Base-by-base conservation (phyloP, 2,329 filamentous ascomycete genomes). In the Colletotrichum somersetense region DNA sequence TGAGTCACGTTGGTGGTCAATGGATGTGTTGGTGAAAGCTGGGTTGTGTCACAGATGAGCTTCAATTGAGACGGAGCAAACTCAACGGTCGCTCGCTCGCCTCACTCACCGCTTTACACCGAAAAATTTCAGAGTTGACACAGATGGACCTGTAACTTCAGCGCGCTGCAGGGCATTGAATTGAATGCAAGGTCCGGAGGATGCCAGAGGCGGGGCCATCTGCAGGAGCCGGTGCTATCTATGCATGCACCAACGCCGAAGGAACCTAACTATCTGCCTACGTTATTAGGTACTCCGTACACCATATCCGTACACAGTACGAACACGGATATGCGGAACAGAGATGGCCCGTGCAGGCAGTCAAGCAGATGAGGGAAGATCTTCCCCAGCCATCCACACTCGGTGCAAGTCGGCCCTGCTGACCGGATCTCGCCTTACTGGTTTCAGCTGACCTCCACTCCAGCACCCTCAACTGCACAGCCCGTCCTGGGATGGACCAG, bases 351-450 rank as follows among this genome's bases (percentile, higher is more conserved):
- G 69, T 73, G 71, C 62, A 71, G 71, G 67, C 44, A 73, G 61
- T 53, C 42, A 55, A 52, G 58, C 59, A 57, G 11, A 46, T 55
- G 57, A 56, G 59, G 53, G 59, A 64, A 69, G 53, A 72, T 72
- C 59, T 69, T 72, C 70, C 71, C 66, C 59, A 50, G 48, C 62
- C 71, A 73, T 71, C 71, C 71, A 73, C 57, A 73, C 57, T 67
- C 56, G 44, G 50, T 63, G 52, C 50, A 66, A 71, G 57, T 67
- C 44, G 48, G 50, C 52, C 68, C 68, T 63, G 68, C 57, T 71
- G 68, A 71, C 69, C 50, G 62, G 59, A 69, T 50, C 53, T 68
- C 64, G 72, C 66, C 69, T 74, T 59, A 69, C 72, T 74, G 72
- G 72, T 74, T 74, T 74, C 72, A 74, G 68, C 58, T 74, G 53